Conservation (phyloP, 768 basidiomycete species). For the Mycena maculata region DNA sequence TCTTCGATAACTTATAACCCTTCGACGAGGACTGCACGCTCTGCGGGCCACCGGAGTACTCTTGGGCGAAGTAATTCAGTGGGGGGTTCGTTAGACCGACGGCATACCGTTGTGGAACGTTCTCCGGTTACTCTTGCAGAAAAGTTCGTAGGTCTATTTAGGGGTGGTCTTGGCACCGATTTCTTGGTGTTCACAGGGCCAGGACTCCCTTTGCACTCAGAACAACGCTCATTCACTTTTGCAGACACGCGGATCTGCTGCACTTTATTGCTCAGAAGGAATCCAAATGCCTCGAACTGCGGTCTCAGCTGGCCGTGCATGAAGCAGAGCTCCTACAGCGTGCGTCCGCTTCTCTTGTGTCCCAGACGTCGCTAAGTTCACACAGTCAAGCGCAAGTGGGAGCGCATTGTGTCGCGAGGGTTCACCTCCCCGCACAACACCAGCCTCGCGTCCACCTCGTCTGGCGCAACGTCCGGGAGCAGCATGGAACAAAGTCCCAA, state of each 20-base stretch:
- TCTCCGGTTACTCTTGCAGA: conserved; percentile 69
- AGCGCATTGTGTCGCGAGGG: conserved; percentile 77
- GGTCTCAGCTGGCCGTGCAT: conserved; percentile 76
- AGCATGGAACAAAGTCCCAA: conserved; percentile 13
- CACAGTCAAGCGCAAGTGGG: conserved; percentile 86
- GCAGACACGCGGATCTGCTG: conserved; percentile 83
- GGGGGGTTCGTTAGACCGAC: conserved; percentile 26
- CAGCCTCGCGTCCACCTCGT: conserved; percentile 36
- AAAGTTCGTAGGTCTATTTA: conserved; percentile 61
- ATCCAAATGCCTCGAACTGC: conserved; percentile 83
- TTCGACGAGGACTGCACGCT: conserved; percentile 31
- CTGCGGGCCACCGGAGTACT: conserved; percentile 25
- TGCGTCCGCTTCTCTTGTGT: conserved; percentile 44
- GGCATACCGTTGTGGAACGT: conserved; percentile 10
- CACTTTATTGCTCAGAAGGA: conserved; percentile 90
- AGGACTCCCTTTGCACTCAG: neutral
- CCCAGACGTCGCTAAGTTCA: neutral
- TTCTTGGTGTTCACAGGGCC: too few relatives aligned
- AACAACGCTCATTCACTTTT: neutral
- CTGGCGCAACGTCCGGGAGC: conserved; percentile 30
- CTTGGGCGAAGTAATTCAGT: conserved; percentile 40
- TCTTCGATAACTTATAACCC: conserved; percentile 67
- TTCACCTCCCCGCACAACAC: conserved; percentile 49
- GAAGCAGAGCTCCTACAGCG: conserved; percentile 78
- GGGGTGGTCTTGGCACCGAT: too few relatives aligned